Base-by-base conservation (phyloP, 192 early-diverging fungal species). In the Entomortierella beljakovae region DNA sequence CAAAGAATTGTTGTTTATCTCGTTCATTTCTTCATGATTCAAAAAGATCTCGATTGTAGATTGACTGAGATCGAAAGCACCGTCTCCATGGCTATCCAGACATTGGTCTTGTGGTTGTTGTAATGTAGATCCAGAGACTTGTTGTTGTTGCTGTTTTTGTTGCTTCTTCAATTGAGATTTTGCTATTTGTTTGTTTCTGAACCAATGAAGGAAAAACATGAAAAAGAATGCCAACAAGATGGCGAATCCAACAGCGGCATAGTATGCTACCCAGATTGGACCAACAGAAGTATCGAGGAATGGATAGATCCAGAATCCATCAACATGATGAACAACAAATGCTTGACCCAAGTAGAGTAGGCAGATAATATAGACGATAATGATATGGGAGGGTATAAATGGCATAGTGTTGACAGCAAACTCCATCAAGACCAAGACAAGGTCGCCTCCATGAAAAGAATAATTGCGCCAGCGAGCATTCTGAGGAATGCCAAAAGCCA, bases 261-360 rank as follows among this genome's bases (percentile, higher is more conserved):
- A 79, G 48, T 70, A 15, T 5, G 59, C 61, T 2, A 70, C 31
- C 75, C 75, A 79, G 29, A 70, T 60, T 0, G 68, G 75, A 0
- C 75, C 62, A 1, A 13, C 56, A 8, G 61, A 51, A 2, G 66
- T 70, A 32, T 79, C 75, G 37, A 79, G 29, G 53, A 79, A 79
- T 2, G 75, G 67, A 35, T 79, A 79, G n/a, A 79, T 59, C 75
- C 75, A 79, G 33, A 70, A 60, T 0, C 75, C 75, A 51, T 70
- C 54, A 25, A 79, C 67, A 6, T n/a, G 23, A 22, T 79, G 35
- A 25, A 79, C 75, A 23, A 79, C 0, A 18, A 60, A 61, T 1
- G 67, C 75, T 22, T 79, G 67, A 3, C 22, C 67, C 20, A 79
- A 62, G 42, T 70, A 79, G 18, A 79, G 51, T 0, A 79, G 38